phyloP scores from a whole-genome alignment of 495 filamentous ascomycete species.

The Peziza echinospora region DNA sequence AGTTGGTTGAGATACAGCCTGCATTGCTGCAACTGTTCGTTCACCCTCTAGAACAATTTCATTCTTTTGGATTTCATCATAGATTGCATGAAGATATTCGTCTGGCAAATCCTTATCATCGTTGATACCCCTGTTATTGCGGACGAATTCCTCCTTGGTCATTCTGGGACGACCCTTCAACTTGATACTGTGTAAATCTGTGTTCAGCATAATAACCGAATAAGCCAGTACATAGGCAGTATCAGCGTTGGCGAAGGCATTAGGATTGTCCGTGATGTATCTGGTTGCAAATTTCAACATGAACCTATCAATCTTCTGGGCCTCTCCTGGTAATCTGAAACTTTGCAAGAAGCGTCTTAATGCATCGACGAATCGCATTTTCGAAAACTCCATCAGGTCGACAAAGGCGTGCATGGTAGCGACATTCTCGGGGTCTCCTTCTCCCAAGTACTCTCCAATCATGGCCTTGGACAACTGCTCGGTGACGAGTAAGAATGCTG shows the following conservation, averaged over 20 bases:
- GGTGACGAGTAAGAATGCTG: constrained; percentile 50
- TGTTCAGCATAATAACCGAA: constrained; percentile 92
- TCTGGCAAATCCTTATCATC: constrained; percentile 84
- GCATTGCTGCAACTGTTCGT: constrained; percentile 62
- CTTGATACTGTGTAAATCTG: constrained; percentile 79
- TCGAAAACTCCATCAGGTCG: constrained; percentile 83
- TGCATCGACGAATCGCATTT: constrained; percentile 80
- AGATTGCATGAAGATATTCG: constrained; percentile 77
- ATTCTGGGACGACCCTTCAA: constrained; percentile 54
- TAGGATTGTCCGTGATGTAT: constrained; percentile 84
- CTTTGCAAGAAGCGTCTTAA: constrained; percentile 79
- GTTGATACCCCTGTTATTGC: constrained; percentile 97
- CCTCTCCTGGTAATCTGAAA: constrained; percentile 87
- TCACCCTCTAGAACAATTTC: constrained; percentile 93
- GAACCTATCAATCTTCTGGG: constrained; percentile 97
- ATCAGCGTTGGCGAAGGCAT: constrained; percentile 94
- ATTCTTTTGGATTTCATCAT: constrained; percentile 70
- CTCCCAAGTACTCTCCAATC: constrained; percentile 86
- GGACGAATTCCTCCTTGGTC: constrained; percentile 93
- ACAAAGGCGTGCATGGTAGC: constrained; percentile 98
- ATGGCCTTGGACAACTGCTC: constrained; percentile 71
- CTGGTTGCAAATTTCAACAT: constrained; percentile 98
- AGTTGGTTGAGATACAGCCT: constrained; percentile 35
- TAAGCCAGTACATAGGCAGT: constrained; percentile 93
- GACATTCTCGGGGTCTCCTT: constrained; percentile 78